Base-by-base conservation (phyloP, 2,329 filamentous ascomycete genomes). In the Helminthosporium solani region DNA sequence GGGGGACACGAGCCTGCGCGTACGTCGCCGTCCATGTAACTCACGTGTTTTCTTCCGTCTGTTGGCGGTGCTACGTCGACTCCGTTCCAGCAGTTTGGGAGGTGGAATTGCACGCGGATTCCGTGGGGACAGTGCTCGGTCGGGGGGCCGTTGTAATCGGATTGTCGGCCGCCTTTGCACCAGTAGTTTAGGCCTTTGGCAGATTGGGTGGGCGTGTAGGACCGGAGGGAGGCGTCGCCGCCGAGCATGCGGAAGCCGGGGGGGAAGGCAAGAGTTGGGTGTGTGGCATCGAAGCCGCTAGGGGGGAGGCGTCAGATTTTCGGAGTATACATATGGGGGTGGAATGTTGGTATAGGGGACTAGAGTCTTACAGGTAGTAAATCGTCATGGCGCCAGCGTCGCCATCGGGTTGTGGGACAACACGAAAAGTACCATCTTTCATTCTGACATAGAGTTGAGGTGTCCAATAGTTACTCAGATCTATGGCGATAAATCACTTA, bases 11-110 rank as follows among this genome's bases (percentile, higher is more conserved):
- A 76, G 46, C 78, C 78, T 50, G 73, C 72, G 54, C 80, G 60
- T 20, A 70, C 62, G 3, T 63, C 62, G 12, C 54, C 56, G 1
- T 85, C 85, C 18, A 23, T 19, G 62, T 80, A 88, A 19, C 72
- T 76, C 77, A 85, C 84, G 74, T 78, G 73, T 77, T 44, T 86
- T 61, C 77, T 73, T 73, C 81, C 82, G 70, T 84, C 75, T 30
- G 75, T 70, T 34, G 84, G 73, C 44, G 79, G 82, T 7, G 7
- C 6, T 36, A 78, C 75, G 33, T 77, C 66, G 36, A 71, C 68
- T 20, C 85, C 85, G 67, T 88, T 79, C 78, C 86, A 88, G 76
- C 86, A 88, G 7, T 82, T 84, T 3, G 85, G 86, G 71, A 88
- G 86, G 74, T 86, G 85, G 34, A 88, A 71, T 54, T 88, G 84